Base-by-base conservation (phyloP, 2,329 filamentous ascomycete genomes). In the Orbilia ellipsospora region DNA sequence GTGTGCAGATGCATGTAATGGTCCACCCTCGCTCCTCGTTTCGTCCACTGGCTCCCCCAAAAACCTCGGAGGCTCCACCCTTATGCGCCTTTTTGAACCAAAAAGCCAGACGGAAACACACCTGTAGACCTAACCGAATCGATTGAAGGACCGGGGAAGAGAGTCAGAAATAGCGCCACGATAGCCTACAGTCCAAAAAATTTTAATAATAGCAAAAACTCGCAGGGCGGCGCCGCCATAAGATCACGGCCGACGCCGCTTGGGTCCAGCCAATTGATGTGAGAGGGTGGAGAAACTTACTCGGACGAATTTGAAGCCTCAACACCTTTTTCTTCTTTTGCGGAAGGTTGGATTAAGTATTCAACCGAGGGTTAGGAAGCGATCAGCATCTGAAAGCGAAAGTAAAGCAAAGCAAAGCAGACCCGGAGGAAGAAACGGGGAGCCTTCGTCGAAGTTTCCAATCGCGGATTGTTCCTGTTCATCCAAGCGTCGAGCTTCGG, bases 21-120 rank as follows among this genome's bases (percentile, higher is more conserved):
- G 31, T 36, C 31, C 55, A 72, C 67, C 48, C 60, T 60, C 52
- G 56, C 54, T 44, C 57, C 69, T 72, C 59, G 67, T 72, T 64
- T 72, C 67, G 67, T 72, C 64, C 64, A 72, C 67, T 54, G 67
- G 67, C 51, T 48, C 62, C 51, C 62, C 64, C 54, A 36, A 36
- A 74, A 62, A 42, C 69, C 69, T 74, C 70, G 70, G 70, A 74
- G 63, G 70, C 70, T 74, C 70, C 70, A 74, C 70, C 63, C 26
- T 74, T 42, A 68, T 74, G 70, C 70, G 56, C 63, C 70, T 65
- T 74, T 73, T 74, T 28, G 64, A 62, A 67, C 63, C 56, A 63
- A 57, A 52, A 67, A 44, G 55, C 54, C 28, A 59, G 70, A 74
- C 56, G 62, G 42, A 73, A 51, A 73, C 59, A 74, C 70, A 57